A percentile compares a stretch with the other conserved stretches of the same genome.
Conservation (phyloP, 371 early-diverging fungal species). For the Saksenaea oblongispora region DNA sequence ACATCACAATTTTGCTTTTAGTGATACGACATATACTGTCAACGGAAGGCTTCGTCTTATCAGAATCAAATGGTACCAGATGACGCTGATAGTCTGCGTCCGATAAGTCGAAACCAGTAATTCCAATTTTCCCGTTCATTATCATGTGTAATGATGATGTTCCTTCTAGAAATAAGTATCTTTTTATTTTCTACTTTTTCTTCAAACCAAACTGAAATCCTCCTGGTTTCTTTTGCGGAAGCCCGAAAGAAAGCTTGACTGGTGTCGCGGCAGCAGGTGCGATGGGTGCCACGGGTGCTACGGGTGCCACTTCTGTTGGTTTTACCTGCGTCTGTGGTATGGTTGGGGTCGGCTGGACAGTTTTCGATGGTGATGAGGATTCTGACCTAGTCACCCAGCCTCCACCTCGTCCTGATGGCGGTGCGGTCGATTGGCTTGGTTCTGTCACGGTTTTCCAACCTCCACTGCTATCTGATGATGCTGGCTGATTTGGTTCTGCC, state of each 20-base stretch:
- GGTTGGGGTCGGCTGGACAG: neutral
- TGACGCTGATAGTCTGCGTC: too few species aligned
- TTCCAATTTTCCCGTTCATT: too few species aligned
- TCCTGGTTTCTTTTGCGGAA: constrained; percentile 24
- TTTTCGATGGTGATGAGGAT: neutral
- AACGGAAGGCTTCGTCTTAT: too few species aligned
- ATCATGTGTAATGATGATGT: too few species aligned
- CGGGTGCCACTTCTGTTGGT: neutral
- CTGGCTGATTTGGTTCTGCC: neutral
- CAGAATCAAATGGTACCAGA: too few species aligned
- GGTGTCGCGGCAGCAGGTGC: neutral
- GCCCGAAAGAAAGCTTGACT: constrained; percentile 31
- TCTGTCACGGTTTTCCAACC: neutral
- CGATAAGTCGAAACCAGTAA: too few species aligned
- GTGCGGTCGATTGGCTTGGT: neutral
- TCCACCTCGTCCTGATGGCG: neutral
- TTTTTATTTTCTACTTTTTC: constrained; percentile 23
- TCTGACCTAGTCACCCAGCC: too few species aligned
- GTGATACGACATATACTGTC: too few species aligned
- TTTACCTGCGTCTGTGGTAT: neutral
- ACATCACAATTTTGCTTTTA: too few species aligned
- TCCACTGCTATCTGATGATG: neutral
- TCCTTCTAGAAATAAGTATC: neutral
- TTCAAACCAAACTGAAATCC: constrained; percentile 41
- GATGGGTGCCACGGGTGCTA: neutral